Evolutionary conservation across 2,329 filamentous ascomycete genomes (phyloP).

Genomic region (Stemphylium vesicarium): DNA sequence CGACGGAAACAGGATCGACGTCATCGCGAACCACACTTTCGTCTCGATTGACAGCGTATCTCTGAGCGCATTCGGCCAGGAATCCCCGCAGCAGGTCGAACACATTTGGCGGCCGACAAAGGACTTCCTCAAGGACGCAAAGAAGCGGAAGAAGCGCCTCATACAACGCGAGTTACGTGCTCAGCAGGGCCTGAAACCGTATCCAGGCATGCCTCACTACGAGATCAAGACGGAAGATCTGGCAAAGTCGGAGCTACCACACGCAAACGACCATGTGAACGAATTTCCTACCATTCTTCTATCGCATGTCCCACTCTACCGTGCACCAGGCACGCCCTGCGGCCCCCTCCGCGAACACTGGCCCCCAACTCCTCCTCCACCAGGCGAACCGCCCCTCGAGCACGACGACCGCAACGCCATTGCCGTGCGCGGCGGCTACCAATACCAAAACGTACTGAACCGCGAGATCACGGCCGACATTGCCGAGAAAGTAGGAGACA

Average conservation of each 20-base stretch:
- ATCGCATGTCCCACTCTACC: slow-evolving; percentile 88
- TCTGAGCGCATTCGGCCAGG: slow-evolving; percentile 73
- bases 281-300: slow-evolving; percentile 88
- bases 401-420: slow-evolving; percentile 79
- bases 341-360: slow-evolving; percentile 85
- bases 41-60: slow-evolving; percentile 91
- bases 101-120: slow-evolving; percentile 77
- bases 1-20: slow-evolving; percentile 85
- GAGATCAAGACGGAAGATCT: slow-evolving; percentile 64
- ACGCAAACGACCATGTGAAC: slow-evolving; percentile 51
- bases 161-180: slow-evolving; percentile 71
- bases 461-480: slow-evolving; percentile 77
- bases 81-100: slow-evolving; percentile 58
- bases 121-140: slow-evolving; percentile 74
- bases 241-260: slow-evolving; percentile 37
- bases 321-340: slow-evolving; percentile 81
- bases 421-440: slow-evolving; percentile 78
- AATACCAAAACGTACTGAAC: slow-evolving; percentile 94
- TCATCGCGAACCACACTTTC: slow-evolving; percentile 94
- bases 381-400: slow-evolving; percentile 62
- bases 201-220: slow-evolving; percentile 63
- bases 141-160: slow-evolving; percentile 69
- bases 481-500: slow-evolving; percentile 77
- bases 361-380: slow-evolving; percentile 70
- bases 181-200: slow-evolving; percentile 66